Base-by-base conservation (phyloP, 805 yeast species). In the Schwanniomyces occidentalis region DNA sequence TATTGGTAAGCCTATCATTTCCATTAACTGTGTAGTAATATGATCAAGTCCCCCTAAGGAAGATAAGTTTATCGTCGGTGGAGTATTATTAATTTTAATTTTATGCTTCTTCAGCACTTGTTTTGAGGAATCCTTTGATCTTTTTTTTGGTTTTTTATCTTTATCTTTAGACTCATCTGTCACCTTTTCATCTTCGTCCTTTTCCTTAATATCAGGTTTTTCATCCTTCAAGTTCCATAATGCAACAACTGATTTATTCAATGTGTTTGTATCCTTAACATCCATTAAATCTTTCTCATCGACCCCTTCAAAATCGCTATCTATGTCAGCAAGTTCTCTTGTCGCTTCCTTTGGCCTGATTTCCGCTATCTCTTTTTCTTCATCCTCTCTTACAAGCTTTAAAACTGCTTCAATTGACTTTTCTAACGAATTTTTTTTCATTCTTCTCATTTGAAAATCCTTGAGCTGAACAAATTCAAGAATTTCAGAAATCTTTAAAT, bases 31-130 rank as follows among this genome's bases (percentile, higher is more conserved):
- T 4, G 86, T 75, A 16, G 90, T 79, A n/a, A 90, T 80, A 36
- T 75, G 79, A 44, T 84, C 95, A 63, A 93, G 77, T 2, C 99
- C 99, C 17, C 99, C 99, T 9, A 93, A 64, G 20, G 88, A 80
- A 4, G 84, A 69, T 18, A 93, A 64, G 3, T 82, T 77, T 1
- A 80, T 60, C 2, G 74, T 63, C 14, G 96, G 95, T 23, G 89
- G 85, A 9, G 82, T 63, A 62, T 85, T 75, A 50, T 80, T 83
- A 41, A 73, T 73, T 39, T 68, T 71, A 35, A 55, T 57, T 47
- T 64, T 63, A 21, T 49, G 53, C 34, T 52, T 51, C 35, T 62
- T 63, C 24, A 35, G 25, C 6, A 36, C 9, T 24, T 45, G 46
- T 42, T 72, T 70, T 54, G 53, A 28, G 41, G 63, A 34, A 6